Percentiles rank a stretch among this genome's conserved stretches.
These are phyloP conservation scores for Mycena haematopus DNA, from an alignment of 768 basidiomycete species.

Conservation along the genomic window DNA sequence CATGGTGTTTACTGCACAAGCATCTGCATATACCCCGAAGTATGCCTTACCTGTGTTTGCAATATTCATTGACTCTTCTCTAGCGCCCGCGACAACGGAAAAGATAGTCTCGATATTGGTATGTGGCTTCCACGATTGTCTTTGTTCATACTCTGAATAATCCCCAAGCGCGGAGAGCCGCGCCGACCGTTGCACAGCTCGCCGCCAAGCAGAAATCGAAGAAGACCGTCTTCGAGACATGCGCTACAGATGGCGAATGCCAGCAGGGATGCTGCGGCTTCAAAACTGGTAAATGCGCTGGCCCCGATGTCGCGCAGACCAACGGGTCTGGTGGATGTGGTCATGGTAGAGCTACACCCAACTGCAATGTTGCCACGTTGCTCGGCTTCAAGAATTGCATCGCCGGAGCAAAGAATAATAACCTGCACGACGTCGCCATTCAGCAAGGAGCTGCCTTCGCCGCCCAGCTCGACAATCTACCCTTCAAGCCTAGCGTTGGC, in stretches of 20 bases:
- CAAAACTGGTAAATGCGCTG: not conserved
- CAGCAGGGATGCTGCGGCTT: constrained; percentile 1
- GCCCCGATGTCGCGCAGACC: not conserved
- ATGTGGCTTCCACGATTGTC: not conserved
- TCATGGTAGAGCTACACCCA: not conserved
- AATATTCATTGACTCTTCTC: too few species aligned
- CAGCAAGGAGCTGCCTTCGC: not conserved
- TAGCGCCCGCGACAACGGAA: not conserved
- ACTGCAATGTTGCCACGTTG: not conserved
- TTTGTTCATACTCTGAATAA: not conserved
- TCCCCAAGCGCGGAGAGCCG: not conserved
- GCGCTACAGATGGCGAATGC: not conserved
- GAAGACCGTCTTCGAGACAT: constrained; percentile 1
- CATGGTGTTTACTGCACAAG: not conserved
- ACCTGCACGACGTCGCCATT: not conserved
- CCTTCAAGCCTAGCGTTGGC: not conserved
- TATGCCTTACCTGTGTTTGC: not conserved
- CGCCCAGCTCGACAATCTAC: not conserved
- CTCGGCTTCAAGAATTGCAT: constrained; percentile 1
- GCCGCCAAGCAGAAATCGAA: constrained; percentile 1
- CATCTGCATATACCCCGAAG: not conserved
- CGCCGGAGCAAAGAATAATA: not conserved
- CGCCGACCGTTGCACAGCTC: not conserved
- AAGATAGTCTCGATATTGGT: not conserved
- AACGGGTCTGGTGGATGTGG: not conserved